Evolutionary conservation across 305 asterid species (phyloP).

Genomic region (Fraxinus floribunda): DNA sequence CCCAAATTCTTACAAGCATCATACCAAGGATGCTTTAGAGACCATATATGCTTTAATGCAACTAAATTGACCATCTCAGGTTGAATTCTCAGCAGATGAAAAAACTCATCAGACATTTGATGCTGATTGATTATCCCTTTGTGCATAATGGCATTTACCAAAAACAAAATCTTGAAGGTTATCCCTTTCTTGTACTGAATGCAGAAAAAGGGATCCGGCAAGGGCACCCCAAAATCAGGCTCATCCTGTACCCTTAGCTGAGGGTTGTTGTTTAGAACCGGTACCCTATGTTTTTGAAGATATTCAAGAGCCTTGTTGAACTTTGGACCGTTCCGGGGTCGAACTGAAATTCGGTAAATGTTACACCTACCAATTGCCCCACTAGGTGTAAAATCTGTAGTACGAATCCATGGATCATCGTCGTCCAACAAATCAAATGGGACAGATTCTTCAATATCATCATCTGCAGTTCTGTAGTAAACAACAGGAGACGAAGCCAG

Average conservation of each 20-base stretch:
- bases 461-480: slow-evolving; percentile 84
- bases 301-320: slow-evolving; percentile 47
- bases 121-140: slow-evolving; percentile 81
- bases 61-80: slow-evolving; percentile 55
- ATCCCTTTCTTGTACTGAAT: slow-evolving; percentile 52
- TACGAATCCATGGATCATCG: slow-evolving; percentile 96
- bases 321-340: slow-evolving; percentile 48
- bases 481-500: slow-evolving; percentile 71
- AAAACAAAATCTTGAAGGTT: slow-evolving; percentile 56
- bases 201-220: slow-evolving; percentile 60
- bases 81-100: slow-evolving; percentile 49
- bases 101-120: slow-evolving; percentile 63
- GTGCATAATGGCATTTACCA: slow-evolving; percentile 78
- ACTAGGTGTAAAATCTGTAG: slow-evolving; percentile 72
- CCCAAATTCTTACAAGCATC: slow-evolving; percentile 55
- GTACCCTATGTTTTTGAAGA: slow-evolving; percentile 48
- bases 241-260: slow-evolving; percentile 44
- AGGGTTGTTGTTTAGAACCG: slow-evolving; percentile 16
- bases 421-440: slow-evolving; percentile 81
- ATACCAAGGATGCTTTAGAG: slow-evolving; percentile 52
- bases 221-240: slow-evolving; percentile 58
- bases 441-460: slow-evolving; percentile 66
- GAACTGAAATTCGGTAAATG: slow-evolving; percentile 55
- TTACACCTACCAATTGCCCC: slow-evolving; percentile 88
- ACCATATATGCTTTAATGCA: slow-evolving; percentile 64